Percentiles rank a stretch among this genome's conserved stretches.
These are phyloP conservation scores for Neophaeococcomyces aloes DNA, from an alignment of 2,329 filamentous ascomycete genomes.

Conservation along the genomic window DNA sequence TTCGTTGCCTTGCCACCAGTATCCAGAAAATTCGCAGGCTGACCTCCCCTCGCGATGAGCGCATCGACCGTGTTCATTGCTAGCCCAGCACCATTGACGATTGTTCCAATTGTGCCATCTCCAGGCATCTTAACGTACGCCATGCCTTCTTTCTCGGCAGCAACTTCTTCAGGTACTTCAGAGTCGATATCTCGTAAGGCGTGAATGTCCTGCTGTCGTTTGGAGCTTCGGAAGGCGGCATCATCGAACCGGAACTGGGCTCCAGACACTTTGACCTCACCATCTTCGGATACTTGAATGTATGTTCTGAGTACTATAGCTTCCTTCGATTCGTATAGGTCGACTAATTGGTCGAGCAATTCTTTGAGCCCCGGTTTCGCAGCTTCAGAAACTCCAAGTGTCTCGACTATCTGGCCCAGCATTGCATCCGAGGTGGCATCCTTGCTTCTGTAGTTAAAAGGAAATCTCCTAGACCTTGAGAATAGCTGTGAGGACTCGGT, in stretches of 20 bases:
- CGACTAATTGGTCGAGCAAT: conserved; percentile 45
- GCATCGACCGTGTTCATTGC: conserved; percentile 88
- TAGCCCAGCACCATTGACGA: conserved; percentile 75
- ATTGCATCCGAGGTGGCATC: conserved; percentile 36
- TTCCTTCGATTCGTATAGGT: conserved; percentile 54
- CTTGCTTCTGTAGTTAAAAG: conserved; percentile 49
- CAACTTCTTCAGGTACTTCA: conserved; percentile 48
- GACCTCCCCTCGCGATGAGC: conserved; percentile 55
- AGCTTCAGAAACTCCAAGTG: conserved; percentile 44
- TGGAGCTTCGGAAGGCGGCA: conserved; percentile 52
- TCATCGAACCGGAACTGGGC: conserved; percentile 59
- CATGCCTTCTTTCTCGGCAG: conserved; percentile 60
- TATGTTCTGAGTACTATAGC: conserved; percentile 50
- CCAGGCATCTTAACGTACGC: conserved; percentile 59
- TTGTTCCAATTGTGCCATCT: conserved; percentile 58
- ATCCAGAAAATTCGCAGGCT: conserved; percentile 75
- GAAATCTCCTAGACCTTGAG: conserved; percentile 43
- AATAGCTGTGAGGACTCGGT: conserved; percentile 34
- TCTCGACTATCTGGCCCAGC: conserved; percentile 31
- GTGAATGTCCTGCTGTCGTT: conserved; percentile 53
- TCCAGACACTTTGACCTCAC: conserved; percentile 41
- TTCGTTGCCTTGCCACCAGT: conserved; percentile 80
- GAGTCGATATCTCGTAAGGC: conserved; percentile 41
- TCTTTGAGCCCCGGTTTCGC: conserved; percentile 36
- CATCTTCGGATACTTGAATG: conserved; percentile 33